Conservation (phyloP, 2,329 filamentous ascomycete genomes). For the Arthrinium puccinioides region DNA sequence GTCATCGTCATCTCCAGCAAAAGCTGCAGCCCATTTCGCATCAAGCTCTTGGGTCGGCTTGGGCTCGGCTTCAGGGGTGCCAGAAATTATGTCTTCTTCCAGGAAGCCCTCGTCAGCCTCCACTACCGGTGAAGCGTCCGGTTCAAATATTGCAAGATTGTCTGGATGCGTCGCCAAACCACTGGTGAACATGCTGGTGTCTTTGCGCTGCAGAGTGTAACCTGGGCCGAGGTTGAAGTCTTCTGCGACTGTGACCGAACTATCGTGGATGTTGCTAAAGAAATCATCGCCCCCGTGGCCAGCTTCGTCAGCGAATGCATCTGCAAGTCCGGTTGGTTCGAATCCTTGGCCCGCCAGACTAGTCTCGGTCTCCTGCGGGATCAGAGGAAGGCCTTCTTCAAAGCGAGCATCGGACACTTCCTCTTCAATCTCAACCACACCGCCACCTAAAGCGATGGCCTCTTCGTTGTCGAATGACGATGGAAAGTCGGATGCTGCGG, state of each 20-base stretch:
- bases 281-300: conserved; percentile 52
- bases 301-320: conserved; percentile 35
- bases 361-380: conserved; percentile 26
- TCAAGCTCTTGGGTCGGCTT: conserved; percentile 56
- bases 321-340: conserved; percentile 11
- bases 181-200: conserved; percentile 59
- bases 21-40: conserved; percentile 76
- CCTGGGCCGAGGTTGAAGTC: conserved; percentile 14
- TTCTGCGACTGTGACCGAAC: conserved; percentile 18
- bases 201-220: conserved; percentile 54
- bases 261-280: conserved; percentile 44
- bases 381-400: conserved; percentile 63
- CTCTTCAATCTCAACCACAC: conserved; percentile 29
- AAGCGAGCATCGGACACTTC: conserved; percentile 51
- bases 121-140: conserved; percentile 15
- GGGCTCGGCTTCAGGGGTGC: conserved; percentile 9
- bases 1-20: conserved; percentile 67
- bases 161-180: conserved; percentile 12
- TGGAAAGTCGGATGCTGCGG: conserved; percentile 29
- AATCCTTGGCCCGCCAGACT: conserved; percentile 8
- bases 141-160: conserved; percentile 9
- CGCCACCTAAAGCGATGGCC: conserved; percentile 36
- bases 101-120: conserved; percentile 9
- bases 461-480: conserved; percentile 24
- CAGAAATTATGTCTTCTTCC: background rate